A percentile compares a stretch with the other conserved stretches of the same genome.
phyloP scores from a whole-genome alignment of 768 basidiomycete species.

The Tephrocybe sp. region DNA sequence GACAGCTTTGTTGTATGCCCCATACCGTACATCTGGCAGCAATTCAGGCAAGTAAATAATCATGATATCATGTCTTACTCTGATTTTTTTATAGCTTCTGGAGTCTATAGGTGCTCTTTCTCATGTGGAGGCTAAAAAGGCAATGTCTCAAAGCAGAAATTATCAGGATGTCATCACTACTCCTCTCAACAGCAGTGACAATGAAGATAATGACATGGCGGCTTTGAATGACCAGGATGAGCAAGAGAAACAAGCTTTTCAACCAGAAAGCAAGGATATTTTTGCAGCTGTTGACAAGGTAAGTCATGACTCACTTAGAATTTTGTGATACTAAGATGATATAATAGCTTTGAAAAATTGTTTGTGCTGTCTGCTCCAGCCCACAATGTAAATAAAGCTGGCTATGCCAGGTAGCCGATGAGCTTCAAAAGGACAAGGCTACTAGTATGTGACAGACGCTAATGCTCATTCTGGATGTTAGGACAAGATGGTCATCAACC shows the following conservation, averaged over 20 bases:
- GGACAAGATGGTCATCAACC: conserved; percentile 28
- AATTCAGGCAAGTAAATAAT: not conserved
- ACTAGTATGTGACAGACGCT: not conserved
- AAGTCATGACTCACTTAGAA: not conserved
- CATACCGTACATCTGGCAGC: conserved; percentile 5
- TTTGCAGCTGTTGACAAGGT: not conserved
- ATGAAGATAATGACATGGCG: not conserved
- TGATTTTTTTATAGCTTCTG: conserved; percentile 23
- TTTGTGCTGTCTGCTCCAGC: conserved; percentile 21
- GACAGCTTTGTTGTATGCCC: conserved; percentile 3
- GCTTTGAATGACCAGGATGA: not conserved
- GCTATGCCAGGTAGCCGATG: conserved; percentile 11
- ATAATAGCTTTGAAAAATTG: conserved; percentile 29
- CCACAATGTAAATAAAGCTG: conserved; percentile 23
- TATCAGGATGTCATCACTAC: conserved; percentile 21
- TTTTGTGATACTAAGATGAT: too few species aligned
- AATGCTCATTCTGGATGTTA: conserved; percentile 30
- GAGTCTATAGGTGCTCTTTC: conserved; percentile 28
- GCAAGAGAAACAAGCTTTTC: too few species aligned
- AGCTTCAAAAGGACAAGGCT: not conserved
- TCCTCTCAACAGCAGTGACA: not conserved
- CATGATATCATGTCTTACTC: not conserved
- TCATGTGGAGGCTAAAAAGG: conserved; percentile 17
- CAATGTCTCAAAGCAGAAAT: conserved; percentile 11
- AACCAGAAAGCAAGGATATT: too few species aligned